Evolutionary conservation across 441 rosid species (phyloP).

Genomic region (Sinapis alba): DNA sequence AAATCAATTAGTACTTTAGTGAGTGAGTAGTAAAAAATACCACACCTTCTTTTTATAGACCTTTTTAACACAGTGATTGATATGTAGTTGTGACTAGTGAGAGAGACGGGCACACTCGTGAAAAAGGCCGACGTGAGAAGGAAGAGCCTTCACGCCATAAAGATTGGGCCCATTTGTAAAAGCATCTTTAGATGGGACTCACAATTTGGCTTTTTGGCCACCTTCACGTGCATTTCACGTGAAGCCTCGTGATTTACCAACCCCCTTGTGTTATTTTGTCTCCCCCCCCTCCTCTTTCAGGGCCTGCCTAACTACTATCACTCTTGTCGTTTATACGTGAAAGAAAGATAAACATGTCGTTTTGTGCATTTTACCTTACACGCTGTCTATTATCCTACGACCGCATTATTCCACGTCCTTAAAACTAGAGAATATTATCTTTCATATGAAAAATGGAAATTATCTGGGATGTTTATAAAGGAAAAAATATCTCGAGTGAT

Average conservation of each 20-base stretch:
- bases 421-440: background rate
- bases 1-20: background rate
- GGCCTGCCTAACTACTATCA: background rate
- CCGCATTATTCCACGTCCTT: constrained; percentile 12
- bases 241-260: constrained; percentile 32
- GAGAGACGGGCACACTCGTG: constrained; percentile 1
- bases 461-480: background rate
- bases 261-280: constrained; percentile 25
- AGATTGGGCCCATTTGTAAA: constrained; percentile 18
- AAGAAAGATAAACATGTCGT: background rate
- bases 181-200: background rate
- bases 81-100: constrained; percentile 1
- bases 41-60: background rate
- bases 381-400: background rate
- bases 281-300: background rate
- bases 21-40: background rate
- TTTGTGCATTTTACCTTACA: background rate
- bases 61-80: background rate
- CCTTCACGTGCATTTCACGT: constrained; percentile 40
- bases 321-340: constrained; percentile 21
- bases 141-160: constrained; percentile 29
- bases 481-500: background rate
- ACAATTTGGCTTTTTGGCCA: constrained; percentile 10
- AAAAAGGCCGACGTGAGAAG: constrained; percentile 20
- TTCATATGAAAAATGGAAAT: background rate